phyloP scores from a whole-genome alignment of 805 yeast genomes.

The Teunomyces barrocoloradensis region DNA sequence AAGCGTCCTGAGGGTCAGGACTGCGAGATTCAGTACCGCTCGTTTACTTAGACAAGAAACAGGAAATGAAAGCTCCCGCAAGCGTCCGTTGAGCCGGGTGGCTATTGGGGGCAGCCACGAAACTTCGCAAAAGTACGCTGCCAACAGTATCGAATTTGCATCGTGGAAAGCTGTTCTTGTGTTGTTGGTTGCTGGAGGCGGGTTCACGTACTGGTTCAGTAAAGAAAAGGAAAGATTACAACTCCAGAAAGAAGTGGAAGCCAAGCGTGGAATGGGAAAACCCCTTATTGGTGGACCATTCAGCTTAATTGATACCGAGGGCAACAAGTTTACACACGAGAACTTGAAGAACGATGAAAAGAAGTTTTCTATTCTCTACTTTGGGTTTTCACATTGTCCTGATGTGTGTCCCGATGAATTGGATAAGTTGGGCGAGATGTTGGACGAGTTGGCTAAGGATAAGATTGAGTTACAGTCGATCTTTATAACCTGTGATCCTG shows the following conservation, averaged over 20 bases:
- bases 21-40: slow-evolving; percentile 1
- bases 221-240: slow-evolving; percentile 74
- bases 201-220: slow-evolving; percentile 66
- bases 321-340: slow-evolving; percentile 71
- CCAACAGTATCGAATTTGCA: slow-evolving; percentile 62
- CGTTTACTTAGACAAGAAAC: not conserved
- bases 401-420: slow-evolving; percentile 98
- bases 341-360: slow-evolving; percentile 58
- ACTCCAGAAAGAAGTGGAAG: slow-evolving; percentile 75
- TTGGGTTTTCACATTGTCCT: slow-evolving; percentile 97
- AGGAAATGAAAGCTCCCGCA: slow-evolving; percentile 6
- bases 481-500: slow-evolving; percentile 96
- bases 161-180: slow-evolving; percentile 81
- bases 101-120: slow-evolving; percentile 63
- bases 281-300: slow-evolving; percentile 94
- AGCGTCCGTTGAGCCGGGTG: slow-evolving; percentile 74
- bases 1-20: slow-evolving; percentile 7
- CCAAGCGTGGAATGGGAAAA: slow-evolving; percentile 84
- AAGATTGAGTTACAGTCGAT: slow-evolving; percentile 73
- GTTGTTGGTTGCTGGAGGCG: slow-evolving; percentile 68
- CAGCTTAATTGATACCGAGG: slow-evolving; percentile 65
- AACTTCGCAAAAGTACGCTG: slow-evolving; percentile 32
- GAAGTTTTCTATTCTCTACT: slow-evolving; percentile 81
- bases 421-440: slow-evolving; percentile 80
- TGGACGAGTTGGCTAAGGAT: slow-evolving; percentile 52